Percentiles rank a stretch among this genome's conserved stretches.
These are phyloP conservation scores for Oryza glumipatula DNA, from an alignment of 176 grass and related monocot genomes.

Conservation along the genomic window DNA sequence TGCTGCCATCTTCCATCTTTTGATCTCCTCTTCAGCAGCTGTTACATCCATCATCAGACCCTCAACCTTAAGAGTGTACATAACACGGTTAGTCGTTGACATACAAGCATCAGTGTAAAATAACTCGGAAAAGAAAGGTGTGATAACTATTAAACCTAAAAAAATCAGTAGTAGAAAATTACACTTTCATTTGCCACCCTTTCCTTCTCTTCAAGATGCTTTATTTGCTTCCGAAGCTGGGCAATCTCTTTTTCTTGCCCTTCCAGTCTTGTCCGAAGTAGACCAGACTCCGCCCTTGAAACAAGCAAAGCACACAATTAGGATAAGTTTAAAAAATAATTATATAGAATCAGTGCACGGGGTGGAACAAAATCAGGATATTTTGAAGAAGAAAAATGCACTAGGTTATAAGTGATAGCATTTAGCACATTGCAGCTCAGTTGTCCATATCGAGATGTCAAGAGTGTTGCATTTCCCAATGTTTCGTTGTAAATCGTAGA, in stretches of 20 bases:
- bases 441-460: not conserved
- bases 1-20: conserved; percentile 94
- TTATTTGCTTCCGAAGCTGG: conserved; percentile 75
- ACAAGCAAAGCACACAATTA: conserved; percentile 54
- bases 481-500: not conserved
- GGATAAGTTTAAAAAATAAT: not conserved
- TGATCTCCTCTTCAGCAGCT: conserved; percentile 95
- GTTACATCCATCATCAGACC: conserved; percentile 92
- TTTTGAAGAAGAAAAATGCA: not conserved
- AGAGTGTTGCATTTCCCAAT: not conserved
- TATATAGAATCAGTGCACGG: not conserved
- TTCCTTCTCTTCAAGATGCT: conserved; percentile 88
- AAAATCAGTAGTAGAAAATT: conserved; percentile 49
- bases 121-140: not conserved
- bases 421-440: not conserved
- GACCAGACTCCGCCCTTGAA: conserved; percentile 91
- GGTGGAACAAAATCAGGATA: conserved; percentile 39
- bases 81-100: not conserved
- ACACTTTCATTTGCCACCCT: conserved; percentile 90
- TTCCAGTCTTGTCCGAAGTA: conserved; percentile 87
- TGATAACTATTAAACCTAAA: not conserved
- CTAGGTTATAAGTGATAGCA: not conserved
- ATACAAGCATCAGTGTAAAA: not conserved
- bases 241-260: conserved; percentile 84
- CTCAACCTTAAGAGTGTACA: conserved; percentile 73